Base-by-base conservation (phyloP, 2,329 filamentous ascomycete genomes). In the Cladobotryum mycophilum region DNA sequence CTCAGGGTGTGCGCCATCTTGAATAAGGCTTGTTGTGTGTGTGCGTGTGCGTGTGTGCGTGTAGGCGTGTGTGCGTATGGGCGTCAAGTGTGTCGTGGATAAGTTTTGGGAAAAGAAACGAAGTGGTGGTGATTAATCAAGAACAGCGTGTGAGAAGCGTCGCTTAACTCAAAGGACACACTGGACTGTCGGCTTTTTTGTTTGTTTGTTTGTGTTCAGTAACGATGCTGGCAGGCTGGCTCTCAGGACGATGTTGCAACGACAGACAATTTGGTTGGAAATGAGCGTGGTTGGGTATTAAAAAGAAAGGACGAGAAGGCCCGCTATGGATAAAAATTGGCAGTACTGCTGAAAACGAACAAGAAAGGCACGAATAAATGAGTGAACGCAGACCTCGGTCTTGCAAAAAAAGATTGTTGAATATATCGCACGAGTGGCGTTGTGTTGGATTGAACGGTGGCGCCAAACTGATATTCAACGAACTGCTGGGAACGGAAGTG, bases 1-100 rank as follows among this genome's bases (percentile, higher is more conserved):
- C 51, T 49, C 14, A 37, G 22, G 13, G 48, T 43, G 9, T 49
- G 47, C 18, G 51, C 51, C 51, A 53, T 53, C 15, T 22, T 20
- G 37, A 13, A 36, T 17, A 12, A 38, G 36, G 36, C 5, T 17
- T n/a, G 36, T n/a, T n/a, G 36, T 38, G 11, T 38, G 8, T 6
- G 35, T 37, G 35, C 6, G 35, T 37, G 35, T 37, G 35, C n/a
- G 35, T 37, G 35, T 37, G 35, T 37, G 35, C n/a, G n/a, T 37
- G 6, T 37, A n/a, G n/a, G 35, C n/a, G 35, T 37, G 35, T 37
- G 35, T 37, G 35, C n/a, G n/a, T 37, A 37, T 37, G n/a, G n/a
- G 35, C 12, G n/a, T 37, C 3, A 37, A 37, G n/a, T 3, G 35
- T 8, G 5, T 38, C 15, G 14, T 38, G 36, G 36, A n/a, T 38